Evolutionary conservation across 768 basidiomycete species (phyloP).

Genomic region (Erythrobasidium yunnanense): DNA sequence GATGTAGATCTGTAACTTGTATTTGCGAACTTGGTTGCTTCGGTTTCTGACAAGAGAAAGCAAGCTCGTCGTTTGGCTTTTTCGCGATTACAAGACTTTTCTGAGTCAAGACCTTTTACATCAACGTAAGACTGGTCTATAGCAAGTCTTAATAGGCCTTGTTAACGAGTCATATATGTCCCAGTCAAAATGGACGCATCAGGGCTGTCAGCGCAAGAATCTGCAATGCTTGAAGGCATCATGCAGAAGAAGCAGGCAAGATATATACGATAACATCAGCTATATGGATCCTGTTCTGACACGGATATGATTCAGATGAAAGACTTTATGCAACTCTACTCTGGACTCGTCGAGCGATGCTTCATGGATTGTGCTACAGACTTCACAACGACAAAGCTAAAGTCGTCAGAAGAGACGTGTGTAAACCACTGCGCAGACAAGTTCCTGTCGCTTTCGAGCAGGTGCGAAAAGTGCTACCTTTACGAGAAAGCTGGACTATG

Average conservation of each 20-base stretch:
- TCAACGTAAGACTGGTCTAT: neutral
- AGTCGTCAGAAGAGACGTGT: conserved; percentile 88
- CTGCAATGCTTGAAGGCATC: conserved; percentile 86
- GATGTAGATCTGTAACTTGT: neutral
- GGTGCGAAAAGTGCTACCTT: conserved; percentile 7
- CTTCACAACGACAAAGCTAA: conserved; percentile 87
- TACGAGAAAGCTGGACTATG: too few relatives aligned
- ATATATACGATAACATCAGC: neutral
- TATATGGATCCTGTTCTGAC: neutral
- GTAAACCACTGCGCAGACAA: conserved; percentile 92
- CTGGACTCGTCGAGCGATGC: conserved; percentile 85
- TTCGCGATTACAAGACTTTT: too few relatives aligned
- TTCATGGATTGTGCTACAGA: conserved; percentile 92
- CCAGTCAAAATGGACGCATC: conserved; percentile 40
- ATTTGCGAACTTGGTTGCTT: too few relatives aligned
- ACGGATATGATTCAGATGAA: conserved; percentile 60
- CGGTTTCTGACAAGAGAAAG: too few relatives aligned
- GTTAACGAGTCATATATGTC: too few relatives aligned
- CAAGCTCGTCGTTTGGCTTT: too few relatives aligned
- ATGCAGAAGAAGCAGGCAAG: conserved; percentile 93
- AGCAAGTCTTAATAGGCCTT: too few relatives aligned
- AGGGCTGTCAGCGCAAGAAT: conserved; percentile 69
- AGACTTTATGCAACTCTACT: conserved; percentile 92
- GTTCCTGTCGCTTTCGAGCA: conserved; percentile 58
- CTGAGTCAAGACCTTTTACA: too few relatives aligned